A percentile compares a stretch with the other conserved stretches of the same genome.
These are phyloP conservation scores for Fusarium abutilonis DNA, from an alignment of 2,329 filamentous ascomycete species.

Conservation along the genomic window DNA sequence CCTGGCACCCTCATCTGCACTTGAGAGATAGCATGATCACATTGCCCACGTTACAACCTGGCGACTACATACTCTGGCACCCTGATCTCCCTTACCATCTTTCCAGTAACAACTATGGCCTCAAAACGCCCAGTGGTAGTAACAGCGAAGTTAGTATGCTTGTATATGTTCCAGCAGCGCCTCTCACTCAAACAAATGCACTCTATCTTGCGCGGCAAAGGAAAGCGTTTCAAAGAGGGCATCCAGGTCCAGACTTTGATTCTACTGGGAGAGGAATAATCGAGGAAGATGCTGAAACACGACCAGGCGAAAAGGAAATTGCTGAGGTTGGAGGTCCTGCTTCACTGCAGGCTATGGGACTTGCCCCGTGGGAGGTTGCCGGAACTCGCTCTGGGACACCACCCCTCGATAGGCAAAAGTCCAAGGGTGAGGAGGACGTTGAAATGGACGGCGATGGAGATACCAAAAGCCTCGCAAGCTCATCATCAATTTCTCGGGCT, in stretches of 20 bases:
- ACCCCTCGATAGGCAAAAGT: slow-evolving; percentile 35
- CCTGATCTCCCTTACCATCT: slow-evolving; percentile 67
- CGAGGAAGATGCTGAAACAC: slow-evolving; percentile 61
- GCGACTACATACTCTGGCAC: slow-evolving; percentile 69
- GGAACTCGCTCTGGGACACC: slow-evolving; percentile 47
- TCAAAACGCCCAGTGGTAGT: slow-evolving; percentile 44
- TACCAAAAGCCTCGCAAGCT: slow-evolving; percentile 42
- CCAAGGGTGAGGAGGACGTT: slow-evolving; percentile 43
- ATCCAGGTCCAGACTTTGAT: slow-evolving; percentile 66
- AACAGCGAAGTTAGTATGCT: slow-evolving; percentile 58
- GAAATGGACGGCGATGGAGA: slow-evolving; percentile 43
- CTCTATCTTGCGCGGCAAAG: slow-evolving; percentile 66
- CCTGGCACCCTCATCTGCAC: slow-evolving; percentile 66
- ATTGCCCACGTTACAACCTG: slow-evolving; percentile 63
- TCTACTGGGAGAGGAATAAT: slow-evolving; percentile 59
- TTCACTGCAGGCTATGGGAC: slow-evolving; percentile 66
- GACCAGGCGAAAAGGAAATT: slow-evolving; percentile 63
- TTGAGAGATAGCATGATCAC: slow-evolving; percentile 64
- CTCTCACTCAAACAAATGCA: slow-evolving; percentile 66
- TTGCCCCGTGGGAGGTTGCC: slow-evolving; percentile 60
- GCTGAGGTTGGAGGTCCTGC: slow-evolving; percentile 60
- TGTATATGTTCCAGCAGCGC: slow-evolving; percentile 65
- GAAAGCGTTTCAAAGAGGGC: slow-evolving; percentile 65
- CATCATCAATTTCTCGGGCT: slow-evolving; percentile 49
- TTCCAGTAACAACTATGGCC: slow-evolving; percentile 51